Percentiles rank a stretch among this genome's conserved stretches.
These are phyloP conservation scores for Ceratobasidium sp. DNA, from an alignment of 1,284 basidiomycete species.

Conservation along the genomic window DNA sequence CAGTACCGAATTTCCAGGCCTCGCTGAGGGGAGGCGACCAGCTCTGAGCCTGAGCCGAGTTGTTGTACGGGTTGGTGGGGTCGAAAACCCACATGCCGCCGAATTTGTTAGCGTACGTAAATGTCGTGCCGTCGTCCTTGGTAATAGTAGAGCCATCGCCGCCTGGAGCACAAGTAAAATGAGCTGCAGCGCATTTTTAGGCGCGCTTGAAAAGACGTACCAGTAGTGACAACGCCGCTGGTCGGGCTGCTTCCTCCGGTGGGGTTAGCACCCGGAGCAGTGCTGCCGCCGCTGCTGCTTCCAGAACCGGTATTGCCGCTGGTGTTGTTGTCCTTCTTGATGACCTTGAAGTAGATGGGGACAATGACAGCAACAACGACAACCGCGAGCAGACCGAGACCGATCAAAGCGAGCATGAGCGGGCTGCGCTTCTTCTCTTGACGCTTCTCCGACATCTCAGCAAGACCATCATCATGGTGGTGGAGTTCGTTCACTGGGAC, in stretches of 20 bases:
- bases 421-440: conserved; percentile 22
- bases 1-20: conserved; percentile 75
- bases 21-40: conserved; percentile 82
- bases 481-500: conserved; percentile 24
- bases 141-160: conserved; percentile 59
- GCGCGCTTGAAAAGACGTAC: conserved; percentile 3
- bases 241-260: conserved; percentile 21
- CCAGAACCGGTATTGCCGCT: conserved; percentile 44
- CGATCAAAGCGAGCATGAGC: conserved; percentile 23
- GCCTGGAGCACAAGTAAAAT: conserved; percentile 63
- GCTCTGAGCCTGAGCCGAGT: conserved; percentile 74
- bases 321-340: conserved; percentile 43
- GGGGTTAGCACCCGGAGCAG: conserved; percentile 17
- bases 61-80: conserved; percentile 80
- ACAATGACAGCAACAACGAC: conserved; percentile 49
- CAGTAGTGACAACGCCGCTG: conserved; percentile 37
- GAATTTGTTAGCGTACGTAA: conserved; percentile 63
- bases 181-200: conserved; percentile 48
- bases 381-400: conserved; percentile 26
- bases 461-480: background rate
- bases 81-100: conserved; percentile 67
- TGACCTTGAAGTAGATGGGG: conserved; percentile 50
- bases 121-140: conserved; percentile 59
- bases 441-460: background rate
- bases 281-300: conserved; percentile 29